Evolutionary conservation across 768 basidiomycete genomes (phyloP).

Genomic region (Tulasnella sp.): DNA sequence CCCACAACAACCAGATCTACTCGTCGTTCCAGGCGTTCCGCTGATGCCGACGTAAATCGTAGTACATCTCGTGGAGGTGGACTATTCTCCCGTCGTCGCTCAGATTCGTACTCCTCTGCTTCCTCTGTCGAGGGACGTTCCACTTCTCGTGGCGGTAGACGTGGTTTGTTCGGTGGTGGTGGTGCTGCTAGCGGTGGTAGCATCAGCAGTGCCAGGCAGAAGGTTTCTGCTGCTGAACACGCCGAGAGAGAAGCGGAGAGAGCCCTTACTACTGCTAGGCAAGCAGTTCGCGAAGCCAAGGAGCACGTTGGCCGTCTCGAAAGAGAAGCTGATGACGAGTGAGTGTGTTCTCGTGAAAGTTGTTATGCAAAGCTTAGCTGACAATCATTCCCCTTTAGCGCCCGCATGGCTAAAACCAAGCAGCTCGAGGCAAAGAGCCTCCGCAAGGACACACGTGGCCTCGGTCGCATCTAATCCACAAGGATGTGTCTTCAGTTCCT

Average conservation of each 20-base stretch:
- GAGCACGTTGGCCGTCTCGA: slow-evolving; percentile 1
- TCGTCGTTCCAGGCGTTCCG: not conserved
- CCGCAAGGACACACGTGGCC: not conserved
- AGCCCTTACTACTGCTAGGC: not conserved
- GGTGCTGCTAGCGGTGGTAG: not conserved
- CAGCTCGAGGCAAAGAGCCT: slow-evolving; percentile 2
- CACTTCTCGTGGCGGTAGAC: too few relatives aligned
- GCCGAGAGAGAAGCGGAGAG: slow-evolving; percentile 4
- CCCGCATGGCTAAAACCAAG: not conserved
- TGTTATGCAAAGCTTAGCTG: not conserved
- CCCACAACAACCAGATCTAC: not conserved
- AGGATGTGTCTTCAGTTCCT: too few relatives aligned
- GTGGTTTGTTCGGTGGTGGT: too few relatives aligned
- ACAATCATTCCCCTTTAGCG: not conserved
- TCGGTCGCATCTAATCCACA: slow-evolving; percentile 2
- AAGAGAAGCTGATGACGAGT: slow-evolving; percentile 12
- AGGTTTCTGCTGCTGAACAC: slow-evolving; percentile 2
- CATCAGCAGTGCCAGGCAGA: slow-evolving; percentile 8
- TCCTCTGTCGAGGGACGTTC: too few relatives aligned
- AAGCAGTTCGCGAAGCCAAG: slow-evolving; percentile 9
- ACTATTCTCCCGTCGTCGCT: not conserved
- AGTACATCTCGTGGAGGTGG: not conserved
- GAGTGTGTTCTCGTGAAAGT: not conserved
- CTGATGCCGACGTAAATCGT: not conserved
- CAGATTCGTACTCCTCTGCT: too few relatives aligned